Base-by-base conservation (phyloP, 345 rosid genomes). In the Firmiana major region DNA sequence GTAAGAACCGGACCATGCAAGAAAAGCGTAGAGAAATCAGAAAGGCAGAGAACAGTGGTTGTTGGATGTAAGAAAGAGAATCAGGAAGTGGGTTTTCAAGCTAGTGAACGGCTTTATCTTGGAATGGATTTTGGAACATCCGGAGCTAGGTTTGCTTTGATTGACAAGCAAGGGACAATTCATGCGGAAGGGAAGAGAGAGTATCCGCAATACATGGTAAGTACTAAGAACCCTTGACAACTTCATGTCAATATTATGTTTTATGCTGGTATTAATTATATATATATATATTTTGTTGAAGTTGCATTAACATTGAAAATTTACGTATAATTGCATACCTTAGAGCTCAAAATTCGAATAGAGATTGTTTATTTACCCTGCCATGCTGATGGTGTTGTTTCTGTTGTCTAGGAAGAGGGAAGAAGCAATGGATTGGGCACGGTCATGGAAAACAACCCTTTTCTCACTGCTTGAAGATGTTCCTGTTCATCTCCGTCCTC, bases 51-150 rank as follows among this genome's bases (percentile, higher is more conserved):
- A 81, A 80, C 28, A 26, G 84, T 84, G 96, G 57, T 43, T 43
- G 66, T 53, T 82, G 53, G 45, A 13, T 73, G 65, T 3, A 71
- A 63, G 48, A 16, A 34, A 19, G 73, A 74, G 68, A 45, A 63
- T 60, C 71, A 43, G 42, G 81, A 51, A 82, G 66, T 65, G 77
- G 75, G 67, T 36, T 22, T 77, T 81, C 69, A 28, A 76, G 75
- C 9, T 42, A 65, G 80, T 8, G 90, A 83, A 19, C 76, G 85
- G 80, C 93, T 91, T 42, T 93, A 87, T 80, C 86, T 95, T 22
- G 98, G 98, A 31, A 87, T 94, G 97, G 98, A 94, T 75, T 94
- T 94, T 80, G 98, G 98, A 40, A 94, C 98, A 3, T 94, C 98
- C 12, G 98, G 98, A 60, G 98, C 96, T 73, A 84, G 98, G 77